Evolutionary conservation across 1,284 basidiomycete species (phyloP), one percentile per base, ranked within the genome.

Genomic region (Amylostereum chailletii): DNA sequence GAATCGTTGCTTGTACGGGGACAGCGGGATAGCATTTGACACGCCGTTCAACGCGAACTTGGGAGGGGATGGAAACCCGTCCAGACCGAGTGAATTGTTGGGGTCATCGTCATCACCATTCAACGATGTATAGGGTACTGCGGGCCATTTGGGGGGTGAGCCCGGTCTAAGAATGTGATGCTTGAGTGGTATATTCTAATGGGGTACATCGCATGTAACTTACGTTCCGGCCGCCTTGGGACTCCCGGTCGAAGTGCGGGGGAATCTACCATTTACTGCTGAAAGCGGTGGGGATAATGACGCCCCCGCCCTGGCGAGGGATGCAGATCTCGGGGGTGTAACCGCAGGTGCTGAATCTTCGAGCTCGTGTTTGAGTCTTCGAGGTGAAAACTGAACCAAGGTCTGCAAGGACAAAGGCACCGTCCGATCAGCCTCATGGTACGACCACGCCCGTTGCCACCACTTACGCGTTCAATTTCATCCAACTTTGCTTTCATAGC

Each of bases 401-500:
- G 74, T 77, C 83, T 87, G 55, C 26, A 42, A 32, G 41, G 36
- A 29, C 30, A 49, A 48, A 38, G 19, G 19, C 19, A 19, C 19
- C 19, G 19, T 19, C 19, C 19, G 19, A 19, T 19, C 19, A 19
- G 19, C 19, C 19, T 19, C 1, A 19, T 19, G 19, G 19, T 19
- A 19, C 19, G 19, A 19, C 19, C 19, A 19, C 19, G 19, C 19
- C 19, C 19, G 19, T 19, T 19, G 19, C 19, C 19, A 46, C 5
- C 7, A 65, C 72, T 36, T 55, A 83, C 84, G 70, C 73, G 74
- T 61, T 89, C 86, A 46, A 89, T 82, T 63, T 83, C 81, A 60
- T 89, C 86, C 33, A 89, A 66, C 60, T 83, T 75, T 11, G 80
- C 78, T 55, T 71, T 78, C 76, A 88, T 77, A 43, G 82, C 65